Base-by-base conservation (phyloP, 2,329 filamentous ascomycete genomes). In the Colletotrichum viniferum region DNA sequence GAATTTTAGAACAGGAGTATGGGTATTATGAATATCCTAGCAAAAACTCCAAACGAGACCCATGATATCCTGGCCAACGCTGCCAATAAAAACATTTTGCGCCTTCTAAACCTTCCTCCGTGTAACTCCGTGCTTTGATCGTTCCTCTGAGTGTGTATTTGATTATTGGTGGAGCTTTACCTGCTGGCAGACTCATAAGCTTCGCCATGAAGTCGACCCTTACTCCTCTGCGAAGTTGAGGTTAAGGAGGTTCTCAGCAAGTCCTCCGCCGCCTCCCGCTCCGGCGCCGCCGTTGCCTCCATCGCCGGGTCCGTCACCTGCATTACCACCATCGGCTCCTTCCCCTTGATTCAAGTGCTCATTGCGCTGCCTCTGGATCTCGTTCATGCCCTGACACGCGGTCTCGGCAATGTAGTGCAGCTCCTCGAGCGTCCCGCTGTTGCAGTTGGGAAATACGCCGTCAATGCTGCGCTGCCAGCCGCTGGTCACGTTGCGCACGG, bases 391-490 rank as follows among this genome's bases (percentile, higher is more conserved):
- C 68, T 84, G 82, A 74, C 83, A 86, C 5, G 86, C 85, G 69
- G 81, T 86, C 74, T 88, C 84, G 14, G 85, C 85, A 73, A 88
- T 87, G 63, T 83, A 82, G 69, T 87, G 85, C 73, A 88, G 80
- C 75, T 86, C 84, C 38, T 85, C 82, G n/a, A 87, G 82, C 9
- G 86, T 87, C 30, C 81, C 84, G 21, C 82, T 81, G 73, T 87
- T 87, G 77, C 83, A 84, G 78, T 88, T 88, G 30, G 82, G 81
- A 73, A 88, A 88, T 7, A 84, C 78, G 38, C 85, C 85, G 76
- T 88, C 86, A 71, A 88, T 84, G 70, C 84, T 84, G 69, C 82
- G 82, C 77, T 84, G 83, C 84, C 85, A 87, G 68, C 81, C 77
- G 16, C 86, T 86, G 3, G 86, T 87, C 5, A 83, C 80, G 73